Conservation (phyloP, 78 protist species). For the Dictyostelium citrinum region DNA sequence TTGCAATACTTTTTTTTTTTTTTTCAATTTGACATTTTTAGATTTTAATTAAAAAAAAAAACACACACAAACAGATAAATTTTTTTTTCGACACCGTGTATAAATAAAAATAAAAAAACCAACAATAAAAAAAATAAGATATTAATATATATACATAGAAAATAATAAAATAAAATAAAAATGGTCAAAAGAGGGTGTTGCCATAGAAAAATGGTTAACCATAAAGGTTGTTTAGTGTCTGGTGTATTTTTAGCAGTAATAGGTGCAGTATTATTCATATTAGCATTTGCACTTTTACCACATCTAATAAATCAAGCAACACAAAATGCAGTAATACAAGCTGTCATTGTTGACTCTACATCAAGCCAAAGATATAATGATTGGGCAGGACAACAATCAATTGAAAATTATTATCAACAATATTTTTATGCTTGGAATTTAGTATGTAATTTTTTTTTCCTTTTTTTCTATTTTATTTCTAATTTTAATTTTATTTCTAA, state of each 20-base stretch:
- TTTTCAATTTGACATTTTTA: too few species aligned
- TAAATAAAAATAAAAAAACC: background rate
- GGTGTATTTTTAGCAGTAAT: slow-evolving; percentile 10
- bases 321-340: background rate
- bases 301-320: background rate
- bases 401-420: slow-evolving; percentile 20
- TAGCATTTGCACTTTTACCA: slow-evolving; percentile 44
- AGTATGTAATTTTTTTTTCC: background rate
- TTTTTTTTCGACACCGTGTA: background rate
- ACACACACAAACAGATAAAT: too few species aligned
- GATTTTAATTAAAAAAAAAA: too few species aligned
- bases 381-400: slow-evolving; percentile 46
- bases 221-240: slow-evolving; percentile 1
- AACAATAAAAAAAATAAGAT: background rate
- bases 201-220: slow-evolving; percentile 2
- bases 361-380: slow-evolving; percentile 30
- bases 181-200: background rate
- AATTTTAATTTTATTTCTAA: background rate
- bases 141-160: background rate
- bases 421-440: slow-evolving; percentile 58
- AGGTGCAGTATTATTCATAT: slow-evolving; percentile 7
- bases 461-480: background rate
- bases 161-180: background rate
- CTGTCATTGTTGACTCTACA: slow-evolving; percentile 20
- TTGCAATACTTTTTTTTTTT: too few species aligned